Evolutionary conservation across 169 alveolate species (phyloP).

Genomic region (Cryptosporidium xiaoi): DNA sequence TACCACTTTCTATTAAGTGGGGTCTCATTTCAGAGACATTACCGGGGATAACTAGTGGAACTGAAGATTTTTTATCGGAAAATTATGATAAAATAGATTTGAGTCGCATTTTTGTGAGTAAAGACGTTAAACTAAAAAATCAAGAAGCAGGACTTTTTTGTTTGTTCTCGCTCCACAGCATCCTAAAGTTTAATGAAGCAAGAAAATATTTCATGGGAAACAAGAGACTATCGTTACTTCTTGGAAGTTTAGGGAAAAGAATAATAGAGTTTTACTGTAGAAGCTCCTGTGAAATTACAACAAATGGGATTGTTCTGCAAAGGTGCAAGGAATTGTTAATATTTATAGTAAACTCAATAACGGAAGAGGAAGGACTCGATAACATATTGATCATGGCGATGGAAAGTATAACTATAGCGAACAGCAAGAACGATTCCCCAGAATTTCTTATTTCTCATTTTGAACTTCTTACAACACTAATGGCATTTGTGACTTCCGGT

Average conservation of each 20-base stretch:
- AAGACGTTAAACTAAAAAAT: not conserved
- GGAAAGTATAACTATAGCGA: too few relatives aligned
- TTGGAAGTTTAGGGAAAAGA: not conserved
- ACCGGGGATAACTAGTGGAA: not conserved
- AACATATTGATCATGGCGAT: too few relatives aligned
- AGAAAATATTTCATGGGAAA: slow-evolving; percentile 9
- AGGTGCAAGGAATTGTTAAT: too few relatives aligned
- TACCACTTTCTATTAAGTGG: slow-evolving; percentile 19
- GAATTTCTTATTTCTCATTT: too few relatives aligned
- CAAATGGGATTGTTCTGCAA: too few relatives aligned
- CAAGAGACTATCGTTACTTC: not conserved
- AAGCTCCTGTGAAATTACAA: too few relatives aligned
- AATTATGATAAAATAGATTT: not conserved
- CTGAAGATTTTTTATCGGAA: not conserved
- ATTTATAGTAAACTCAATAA: too few relatives aligned
- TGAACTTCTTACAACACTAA: too few relatives aligned
- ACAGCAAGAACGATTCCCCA: too few relatives aligned
- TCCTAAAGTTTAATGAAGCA: slow-evolving; percentile 4
- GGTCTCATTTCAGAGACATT: not conserved
- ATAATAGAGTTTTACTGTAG: not conserved
- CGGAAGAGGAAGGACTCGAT: too few relatives aligned
- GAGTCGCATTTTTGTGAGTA: not conserved
- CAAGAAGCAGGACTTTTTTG: slow-evolving; percentile 1
- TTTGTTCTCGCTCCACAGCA: not conserved
- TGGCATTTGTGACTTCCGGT: too few relatives aligned